Evolutionary conservation across 768 basidiomycete species (phyloP).

Genomic region (Boletus edulis): DNA sequence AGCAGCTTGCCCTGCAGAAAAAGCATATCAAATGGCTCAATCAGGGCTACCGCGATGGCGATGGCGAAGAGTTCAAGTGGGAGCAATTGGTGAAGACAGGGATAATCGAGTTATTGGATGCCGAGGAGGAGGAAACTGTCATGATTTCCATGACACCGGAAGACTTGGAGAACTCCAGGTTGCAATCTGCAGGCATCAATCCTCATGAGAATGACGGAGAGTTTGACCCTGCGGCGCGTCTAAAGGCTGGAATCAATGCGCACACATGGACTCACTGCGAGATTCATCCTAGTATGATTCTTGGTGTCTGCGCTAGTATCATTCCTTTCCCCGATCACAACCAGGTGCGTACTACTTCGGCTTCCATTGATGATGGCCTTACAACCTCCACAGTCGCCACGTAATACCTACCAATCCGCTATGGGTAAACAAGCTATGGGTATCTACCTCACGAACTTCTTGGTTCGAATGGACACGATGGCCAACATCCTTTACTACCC

Average conservation of each 20-base stretch:
- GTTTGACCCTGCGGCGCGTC: constrained; percentile 82
- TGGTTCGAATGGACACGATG: constrained; percentile 99
- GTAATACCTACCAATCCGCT: constrained; percentile 99
- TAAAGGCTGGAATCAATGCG: constrained; percentile 81
- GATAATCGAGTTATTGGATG: constrained; percentile 91
- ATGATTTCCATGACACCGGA: constrained; percentile 99
- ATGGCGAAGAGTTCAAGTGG: constrained; percentile 73
- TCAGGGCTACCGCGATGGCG: constrained; percentile 55
- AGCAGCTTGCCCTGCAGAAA: constrained; percentile 80
- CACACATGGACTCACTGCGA: constrained; percentile 99
- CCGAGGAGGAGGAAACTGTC: constrained; percentile 98
- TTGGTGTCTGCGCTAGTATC: constrained; percentile 97
- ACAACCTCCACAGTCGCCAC: constrained; percentile 70
- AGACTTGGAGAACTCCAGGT: constrained; percentile 83
- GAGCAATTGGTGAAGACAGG: constrained; percentile 81
- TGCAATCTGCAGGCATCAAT: constrained; percentile 59
- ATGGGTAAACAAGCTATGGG: constrained; percentile 99
- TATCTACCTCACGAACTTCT: constrained; percentile 96
- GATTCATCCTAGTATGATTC: constrained; percentile 98
- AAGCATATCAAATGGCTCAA: constrained; percentile 76
- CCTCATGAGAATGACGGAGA: constrained; percentile 61
- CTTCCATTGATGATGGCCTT: not conserved
- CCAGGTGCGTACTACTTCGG: constrained; percentile 56
- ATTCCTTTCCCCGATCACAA: constrained; percentile 99
- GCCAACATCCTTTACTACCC: constrained; percentile 99